These are phyloP conservation scores for Hymenotorrendiella dingleyae DNA, from an alignment of 2,329 filamentous ascomycete genomes.

Conservation along the genomic window DNA sequence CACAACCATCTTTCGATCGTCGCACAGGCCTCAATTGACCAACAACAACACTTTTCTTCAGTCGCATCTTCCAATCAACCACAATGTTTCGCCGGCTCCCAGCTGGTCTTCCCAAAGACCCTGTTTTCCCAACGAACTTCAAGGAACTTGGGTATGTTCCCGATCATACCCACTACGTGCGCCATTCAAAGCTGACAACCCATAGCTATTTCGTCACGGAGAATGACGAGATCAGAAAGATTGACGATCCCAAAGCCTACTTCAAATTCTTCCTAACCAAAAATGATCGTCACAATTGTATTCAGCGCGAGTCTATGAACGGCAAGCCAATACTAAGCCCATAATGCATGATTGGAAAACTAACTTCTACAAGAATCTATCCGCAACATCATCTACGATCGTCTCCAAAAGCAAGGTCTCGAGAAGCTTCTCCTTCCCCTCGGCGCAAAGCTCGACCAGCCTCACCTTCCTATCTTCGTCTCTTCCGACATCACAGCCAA, in stretches of 20 bases:
- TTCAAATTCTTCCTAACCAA: conserved; percentile 71
- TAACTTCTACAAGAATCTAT: conserved; percentile 49
- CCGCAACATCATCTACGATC: conserved; percentile 52
- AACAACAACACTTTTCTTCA: neutral
- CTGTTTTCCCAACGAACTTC: conserved; percentile 59
- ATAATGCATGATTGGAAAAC: neutral
- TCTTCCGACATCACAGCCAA: conserved; percentile 49
- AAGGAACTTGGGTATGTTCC: conserved; percentile 69
- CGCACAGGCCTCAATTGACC: neutral
- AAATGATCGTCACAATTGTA: conserved; percentile 70
- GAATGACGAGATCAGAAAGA: conserved; percentile 66
- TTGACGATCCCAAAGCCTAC: conserved; percentile 58
- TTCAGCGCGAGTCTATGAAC: conserved; percentile 70
- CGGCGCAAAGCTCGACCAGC: conserved; percentile 38
- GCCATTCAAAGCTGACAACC: conserved; percentile 2
- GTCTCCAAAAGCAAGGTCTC: conserved; percentile 58
- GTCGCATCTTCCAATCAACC: neutral
- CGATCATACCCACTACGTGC: conserved; percentile 17
- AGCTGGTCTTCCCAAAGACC: conserved; percentile 64
- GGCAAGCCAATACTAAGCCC: conserved; percentile 39
- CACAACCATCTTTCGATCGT: neutral
- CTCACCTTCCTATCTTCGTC: conserved; percentile 65
- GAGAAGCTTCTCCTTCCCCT: conserved; percentile 56
- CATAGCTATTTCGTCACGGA: conserved; percentile 72
- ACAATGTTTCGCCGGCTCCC: conserved; percentile 71